A percentile compares a stretch with the other conserved stretches of the same genome.
Evolutionary conservation across 2,329 filamentous ascomycete genomes (phyloP).

Genomic region (Fusarium pilosicola): DNA sequence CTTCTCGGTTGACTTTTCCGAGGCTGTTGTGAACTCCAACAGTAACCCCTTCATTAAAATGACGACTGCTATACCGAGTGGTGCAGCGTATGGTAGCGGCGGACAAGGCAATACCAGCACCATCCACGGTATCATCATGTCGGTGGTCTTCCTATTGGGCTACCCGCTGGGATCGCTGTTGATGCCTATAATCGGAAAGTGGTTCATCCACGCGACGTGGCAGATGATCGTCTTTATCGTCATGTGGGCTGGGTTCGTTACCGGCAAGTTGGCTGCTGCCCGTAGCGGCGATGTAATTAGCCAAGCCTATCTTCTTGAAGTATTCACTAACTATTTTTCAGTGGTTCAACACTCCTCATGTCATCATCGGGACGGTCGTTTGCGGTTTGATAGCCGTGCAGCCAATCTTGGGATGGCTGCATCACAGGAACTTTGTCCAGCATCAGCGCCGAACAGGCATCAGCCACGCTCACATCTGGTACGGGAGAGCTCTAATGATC

Average conservation of each 20-base stretch:
- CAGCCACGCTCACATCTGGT: constrained; percentile 69
- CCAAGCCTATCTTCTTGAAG: not conserved
- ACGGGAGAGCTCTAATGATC: constrained; percentile 65
- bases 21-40: not conserved
- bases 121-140: not conserved
- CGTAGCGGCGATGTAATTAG: not conserved
- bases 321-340: constrained; percentile 38
- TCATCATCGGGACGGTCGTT: constrained; percentile 64
- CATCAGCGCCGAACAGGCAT: constrained; percentile 58
- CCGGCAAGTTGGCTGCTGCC: not conserved
- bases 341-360: constrained; percentile 63
- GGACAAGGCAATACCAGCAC: no score
- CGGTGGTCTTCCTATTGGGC: not conserved
- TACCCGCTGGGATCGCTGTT: not conserved
- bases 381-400: constrained; percentile 64
- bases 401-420: constrained; percentile 64
- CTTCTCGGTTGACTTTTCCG: not conserved
- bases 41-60: not conserved
- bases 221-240: not conserved
- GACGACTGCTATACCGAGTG: not conserved
- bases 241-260: not conserved
- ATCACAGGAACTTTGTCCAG: constrained; percentile 63
- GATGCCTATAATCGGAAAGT: not conserved
- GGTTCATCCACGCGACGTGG: not conserved
- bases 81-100: not conserved